A percentile compares a stretch with the other conserved stretches of the same genome.
Evolutionary conservation across 2,329 filamentous ascomycete species (phyloP).

Genomic region (Aspergillus sp.): DNA sequence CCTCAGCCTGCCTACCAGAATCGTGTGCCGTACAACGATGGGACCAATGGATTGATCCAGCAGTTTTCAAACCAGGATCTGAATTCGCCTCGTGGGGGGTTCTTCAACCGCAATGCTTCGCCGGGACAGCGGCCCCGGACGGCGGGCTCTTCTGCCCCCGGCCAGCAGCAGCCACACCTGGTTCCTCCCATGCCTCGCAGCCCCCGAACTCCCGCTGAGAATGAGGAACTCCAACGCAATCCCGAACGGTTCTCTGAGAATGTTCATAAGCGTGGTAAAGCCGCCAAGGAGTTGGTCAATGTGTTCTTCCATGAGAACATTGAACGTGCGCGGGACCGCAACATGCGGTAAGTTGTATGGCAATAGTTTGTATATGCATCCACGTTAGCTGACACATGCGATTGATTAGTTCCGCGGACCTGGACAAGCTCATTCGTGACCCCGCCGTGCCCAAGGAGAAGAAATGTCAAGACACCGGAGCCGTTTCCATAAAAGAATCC

Average conservation of each 20-base stretch:
- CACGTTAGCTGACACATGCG: constrained; percentile 1
- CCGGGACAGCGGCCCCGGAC: constrained; percentile 75
- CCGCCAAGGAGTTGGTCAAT: constrained; percentile 59
- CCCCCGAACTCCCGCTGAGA: constrained; percentile 50
- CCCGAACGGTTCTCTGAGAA: constrained; percentile 84
- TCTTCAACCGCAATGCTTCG: constrained; percentile 63
- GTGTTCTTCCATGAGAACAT: constrained; percentile 98
- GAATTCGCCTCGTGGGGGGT: constrained; percentile 62
- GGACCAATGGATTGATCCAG: constrained; percentile 83
- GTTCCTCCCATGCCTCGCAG: constrained; percentile 60
- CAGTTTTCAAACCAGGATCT: constrained; percentile 97
- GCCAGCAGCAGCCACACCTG: constrained; percentile 53
- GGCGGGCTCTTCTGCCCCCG: constrained; percentile 54
- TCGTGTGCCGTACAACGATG: constrained; percentile 55
- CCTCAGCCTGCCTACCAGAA: constrained; percentile 50
- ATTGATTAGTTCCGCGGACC: constrained; percentile 69
- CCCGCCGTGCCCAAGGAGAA: constrained; percentile 65
- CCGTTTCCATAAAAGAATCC: constrained; percentile 78
- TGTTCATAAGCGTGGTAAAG: constrained; percentile 65
- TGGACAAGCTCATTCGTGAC: constrained; percentile 78
- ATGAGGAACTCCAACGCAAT: constrained; percentile 67
- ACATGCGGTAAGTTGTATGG: constrained; percentile 64
- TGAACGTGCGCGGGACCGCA: constrained; percentile 87
- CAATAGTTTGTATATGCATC: not conserved
- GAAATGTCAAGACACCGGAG: constrained; percentile 78